Conservation (phyloP, 1,284 basidiomycete species). For the Meripilus lineatus region DNA sequence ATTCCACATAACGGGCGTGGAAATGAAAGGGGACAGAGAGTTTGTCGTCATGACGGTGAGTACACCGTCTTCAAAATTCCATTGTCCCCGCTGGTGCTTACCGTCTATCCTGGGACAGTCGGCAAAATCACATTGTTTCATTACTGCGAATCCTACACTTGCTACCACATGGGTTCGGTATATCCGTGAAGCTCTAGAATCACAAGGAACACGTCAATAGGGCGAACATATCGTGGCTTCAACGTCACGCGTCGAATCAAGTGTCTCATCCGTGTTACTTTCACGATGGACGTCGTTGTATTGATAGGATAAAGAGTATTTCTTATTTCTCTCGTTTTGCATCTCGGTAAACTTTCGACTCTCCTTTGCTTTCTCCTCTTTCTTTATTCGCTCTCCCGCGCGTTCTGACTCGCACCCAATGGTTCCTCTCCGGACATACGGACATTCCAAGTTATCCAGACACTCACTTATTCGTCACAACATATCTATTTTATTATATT, state of each 20-base stretch:
- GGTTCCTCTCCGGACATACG: too few species aligned
- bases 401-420: too few species aligned
- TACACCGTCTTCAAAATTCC: slow-evolving; percentile 13
- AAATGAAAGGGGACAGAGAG: slow-evolving; percentile 51
- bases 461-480: too few species aligned
- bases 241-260: too few species aligned
- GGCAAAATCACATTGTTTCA: slow-evolving; percentile 49
- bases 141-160: slow-evolving; percentile 34
- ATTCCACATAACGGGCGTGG: slow-evolving; percentile 40
- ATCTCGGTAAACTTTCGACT: too few species aligned
- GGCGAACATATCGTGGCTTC: too few species aligned
- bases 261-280: too few species aligned
- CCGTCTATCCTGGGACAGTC: slow-evolving; percentile 30
- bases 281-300: too few species aligned
- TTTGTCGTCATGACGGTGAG: slow-evolving; percentile 61
- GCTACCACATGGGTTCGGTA: slow-evolving; percentile 49
- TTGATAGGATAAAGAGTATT: not conserved
- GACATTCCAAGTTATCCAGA: too few species aligned
- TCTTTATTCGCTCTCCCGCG: not conserved
- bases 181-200: slow-evolving; percentile 36
- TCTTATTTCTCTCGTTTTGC: not conserved
- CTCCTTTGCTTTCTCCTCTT: not conserved
- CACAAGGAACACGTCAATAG: too few species aligned
- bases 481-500: too few species aligned
- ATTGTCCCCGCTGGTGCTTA: slow-evolving; percentile 4